Conservation (phyloP, 129 eudicot genomes). For the Silybum marianum region DNA sequence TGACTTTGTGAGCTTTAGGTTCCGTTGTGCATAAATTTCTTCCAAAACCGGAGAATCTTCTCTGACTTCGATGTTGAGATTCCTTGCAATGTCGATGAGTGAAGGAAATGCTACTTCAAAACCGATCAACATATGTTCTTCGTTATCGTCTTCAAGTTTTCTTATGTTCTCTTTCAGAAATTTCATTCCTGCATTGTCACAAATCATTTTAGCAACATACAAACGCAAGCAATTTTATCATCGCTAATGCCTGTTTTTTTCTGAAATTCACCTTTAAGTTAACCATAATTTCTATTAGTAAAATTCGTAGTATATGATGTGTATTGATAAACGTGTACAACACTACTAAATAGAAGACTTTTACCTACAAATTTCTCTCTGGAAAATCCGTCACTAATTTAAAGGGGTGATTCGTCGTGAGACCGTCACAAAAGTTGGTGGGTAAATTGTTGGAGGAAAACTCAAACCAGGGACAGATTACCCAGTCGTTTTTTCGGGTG, state of each 20-base stretch:
- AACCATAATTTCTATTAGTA: neutral
- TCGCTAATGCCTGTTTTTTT: neutral
- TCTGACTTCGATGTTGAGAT: slow-evolving; percentile 37
- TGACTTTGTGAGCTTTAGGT: slow-evolving; percentile 63
- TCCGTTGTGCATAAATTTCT: slow-evolving; percentile 44
- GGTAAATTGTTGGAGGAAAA: no score
- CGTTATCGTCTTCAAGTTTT: slow-evolving; percentile 52
- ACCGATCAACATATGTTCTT: slow-evolving; percentile 80
- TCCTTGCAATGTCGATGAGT: slow-evolving; percentile 52
- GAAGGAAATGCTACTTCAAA: slow-evolving; percentile 85
- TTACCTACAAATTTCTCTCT: no score
- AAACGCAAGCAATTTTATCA: no score
- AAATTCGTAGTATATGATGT: no score
- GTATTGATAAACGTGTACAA: no score
- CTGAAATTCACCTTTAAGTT: neutral
- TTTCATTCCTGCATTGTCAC: slow-evolving; percentile 33
- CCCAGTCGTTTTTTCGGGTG: no score
- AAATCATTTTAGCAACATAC: no score
- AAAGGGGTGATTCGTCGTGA: no score
- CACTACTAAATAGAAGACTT: no score
- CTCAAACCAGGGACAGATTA: no score
- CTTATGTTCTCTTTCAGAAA: slow-evolving; percentile 50
- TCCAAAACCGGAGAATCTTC: slow-evolving; percentile 43
- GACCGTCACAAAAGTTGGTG: no score
- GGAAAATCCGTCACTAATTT: no score